Evolutionary conservation across 352 stramenopile species (phyloP).

Genomic region (Phytophthora agathidicida): DNA sequence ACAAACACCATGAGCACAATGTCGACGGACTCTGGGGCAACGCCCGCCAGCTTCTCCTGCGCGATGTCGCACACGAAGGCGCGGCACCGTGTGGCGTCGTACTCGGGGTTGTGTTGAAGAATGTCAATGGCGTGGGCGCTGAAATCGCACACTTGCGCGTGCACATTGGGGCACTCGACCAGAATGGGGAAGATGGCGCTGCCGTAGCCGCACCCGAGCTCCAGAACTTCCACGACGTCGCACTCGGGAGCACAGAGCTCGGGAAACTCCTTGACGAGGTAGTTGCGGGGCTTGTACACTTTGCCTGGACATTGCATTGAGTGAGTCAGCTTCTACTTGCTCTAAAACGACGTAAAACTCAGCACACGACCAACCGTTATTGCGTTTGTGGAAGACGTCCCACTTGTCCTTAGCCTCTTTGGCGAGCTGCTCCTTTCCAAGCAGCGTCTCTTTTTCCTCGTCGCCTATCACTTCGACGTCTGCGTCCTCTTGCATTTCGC

Average conservation of each 20-base stretch:
- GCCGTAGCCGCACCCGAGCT: conserved; percentile 88
- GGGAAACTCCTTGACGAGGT: conserved; percentile 82
- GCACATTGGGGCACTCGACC: conserved; percentile 60
- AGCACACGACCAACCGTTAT: conserved; percentile 55
- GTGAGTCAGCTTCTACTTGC: conserved; percentile 7
- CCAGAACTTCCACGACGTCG: conserved; percentile 57
- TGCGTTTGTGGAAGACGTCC: conserved; percentile 79
- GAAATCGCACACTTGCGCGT: conserved; percentile 83
- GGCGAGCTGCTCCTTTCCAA: conserved; percentile 41
- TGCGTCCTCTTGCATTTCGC: conserved; percentile 23
- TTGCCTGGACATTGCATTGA: conserved; percentile 50
- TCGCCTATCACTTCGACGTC: conserved; percentile 5
- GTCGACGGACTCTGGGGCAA: conserved; percentile 62
- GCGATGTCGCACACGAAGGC: conserved; percentile 81
- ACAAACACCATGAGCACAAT: conserved; percentile 88
- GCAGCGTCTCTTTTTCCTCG: background rate
- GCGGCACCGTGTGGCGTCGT: conserved; percentile 54
- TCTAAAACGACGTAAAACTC: background rate
- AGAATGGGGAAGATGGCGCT: conserved; percentile 89
- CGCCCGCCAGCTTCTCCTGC: conserved; percentile 47
- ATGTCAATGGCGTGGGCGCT: conserved; percentile 82
- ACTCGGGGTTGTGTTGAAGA: conserved; percentile 56
- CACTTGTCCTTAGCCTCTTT: conserved; percentile 70
- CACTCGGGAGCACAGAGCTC: conserved; percentile 54
- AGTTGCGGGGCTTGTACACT: conserved; percentile 85